Evolutionary conservation across 108 stramenopile genomes (phyloP).

Genomic region (Fragilariopsis cylindrus): DNA sequence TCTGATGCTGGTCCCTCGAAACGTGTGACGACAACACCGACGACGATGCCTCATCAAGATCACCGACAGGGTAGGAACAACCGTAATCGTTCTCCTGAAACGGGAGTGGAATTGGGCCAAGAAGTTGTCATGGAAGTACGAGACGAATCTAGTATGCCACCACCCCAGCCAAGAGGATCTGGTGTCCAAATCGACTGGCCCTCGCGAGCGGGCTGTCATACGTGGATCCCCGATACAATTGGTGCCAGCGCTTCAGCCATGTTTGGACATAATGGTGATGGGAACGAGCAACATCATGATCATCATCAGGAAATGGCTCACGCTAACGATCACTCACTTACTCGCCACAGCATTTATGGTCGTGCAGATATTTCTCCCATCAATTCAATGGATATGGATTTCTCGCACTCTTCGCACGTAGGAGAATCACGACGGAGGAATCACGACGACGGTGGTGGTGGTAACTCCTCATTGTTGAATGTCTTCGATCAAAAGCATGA

Average conservation of each 20-base stretch:
- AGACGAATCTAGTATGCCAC: constrained; percentile 38
- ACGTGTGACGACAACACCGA: constrained; percentile 1
- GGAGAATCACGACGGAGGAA: constrained; percentile 13
- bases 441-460: constrained; percentile 29
- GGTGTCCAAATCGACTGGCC: constrained; percentile 30
- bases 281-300: not conserved
- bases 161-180: constrained; percentile 17
- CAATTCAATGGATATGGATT: constrained; percentile 39
- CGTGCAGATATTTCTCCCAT: constrained; percentile 29
- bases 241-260: not conserved
- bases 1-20: not conserved
- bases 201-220: constrained; percentile 27
- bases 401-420: not conserved
- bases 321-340: constrained; percentile 9
- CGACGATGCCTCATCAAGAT: not conserved
- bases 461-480: constrained; percentile 51
- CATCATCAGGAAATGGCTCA: constrained; percentile 5
- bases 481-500: constrained; percentile 49
- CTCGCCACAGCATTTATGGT: constrained; percentile 9
- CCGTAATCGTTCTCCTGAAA: not conserved
- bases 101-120: constrained; percentile 30
- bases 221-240: constrained; percentile 34
- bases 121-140: constrained; percentile 30
- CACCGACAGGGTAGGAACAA: not conserved
- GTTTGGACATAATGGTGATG: not conserved